Evolutionary conservation across 192 early-diverging fungal genomes (phyloP).

Genomic region (Dissophora globulifera): DNA sequence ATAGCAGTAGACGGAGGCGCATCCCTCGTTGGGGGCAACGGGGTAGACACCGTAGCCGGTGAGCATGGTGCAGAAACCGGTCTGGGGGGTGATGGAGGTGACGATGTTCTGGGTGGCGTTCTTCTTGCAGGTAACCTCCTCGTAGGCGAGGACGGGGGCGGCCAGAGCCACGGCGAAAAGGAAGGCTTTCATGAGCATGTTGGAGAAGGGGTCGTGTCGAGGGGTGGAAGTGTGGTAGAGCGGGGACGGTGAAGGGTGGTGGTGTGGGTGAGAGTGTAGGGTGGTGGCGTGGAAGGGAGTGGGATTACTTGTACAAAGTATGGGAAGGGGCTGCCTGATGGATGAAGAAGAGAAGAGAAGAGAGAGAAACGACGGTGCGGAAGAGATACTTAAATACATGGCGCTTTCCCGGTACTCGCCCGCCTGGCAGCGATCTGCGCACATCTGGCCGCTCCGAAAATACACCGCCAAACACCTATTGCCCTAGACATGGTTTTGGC

Average conservation of each 20-base stretch:
- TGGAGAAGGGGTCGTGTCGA: neutral
- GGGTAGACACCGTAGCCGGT: conserved; percentile 27
- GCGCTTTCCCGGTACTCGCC: too few relatives aligned
- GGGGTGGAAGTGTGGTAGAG: neutral
- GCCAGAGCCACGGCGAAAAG: conserved; percentile 4
- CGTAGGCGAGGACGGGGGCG: conserved; percentile 21
- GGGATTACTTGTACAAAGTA: conserved; percentile 5
- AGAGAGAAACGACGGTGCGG: neutral
- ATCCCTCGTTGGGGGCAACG: conserved; percentile 37
- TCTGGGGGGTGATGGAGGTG: conserved; percentile 18
- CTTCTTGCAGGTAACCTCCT: conserved; percentile 29
- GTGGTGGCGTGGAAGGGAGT: neutral
- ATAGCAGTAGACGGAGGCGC: conserved; percentile 37
- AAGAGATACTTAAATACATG: too few relatives aligned
- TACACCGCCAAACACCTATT: neutral
- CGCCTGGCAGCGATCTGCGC: too few relatives aligned
- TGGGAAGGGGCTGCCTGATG: conserved; percentile 12
- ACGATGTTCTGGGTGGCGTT: conserved; percentile 32
- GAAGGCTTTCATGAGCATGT: conserved; percentile 23
- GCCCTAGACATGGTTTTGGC: conserved; percentile 2
- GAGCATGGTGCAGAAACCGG: conserved; percentile 34
- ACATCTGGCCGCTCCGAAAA: neutral
- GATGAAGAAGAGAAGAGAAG: conserved; percentile 1
- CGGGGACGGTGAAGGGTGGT: neutral
- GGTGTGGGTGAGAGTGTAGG: neutral